A percentile compares a stretch with the other conserved stretches of the same genome.
Conservation (phyloP, 495 filamentous ascomycete species). For the Darksidea phi region DNA sequence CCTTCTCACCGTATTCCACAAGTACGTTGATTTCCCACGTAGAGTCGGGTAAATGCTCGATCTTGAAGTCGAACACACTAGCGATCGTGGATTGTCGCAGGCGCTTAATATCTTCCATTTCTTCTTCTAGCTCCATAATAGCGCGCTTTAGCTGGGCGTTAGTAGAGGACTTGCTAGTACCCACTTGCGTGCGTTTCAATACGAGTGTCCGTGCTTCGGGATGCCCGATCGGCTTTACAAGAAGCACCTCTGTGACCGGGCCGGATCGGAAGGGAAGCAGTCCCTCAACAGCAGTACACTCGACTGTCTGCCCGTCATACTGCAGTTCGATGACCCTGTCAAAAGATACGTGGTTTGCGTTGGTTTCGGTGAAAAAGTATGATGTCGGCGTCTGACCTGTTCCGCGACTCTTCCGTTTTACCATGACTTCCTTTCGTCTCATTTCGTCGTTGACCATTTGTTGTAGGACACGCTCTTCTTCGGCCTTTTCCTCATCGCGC, state of each 20-base stretch:
- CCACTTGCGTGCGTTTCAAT: conserved; percentile 66
- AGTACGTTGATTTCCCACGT: conserved; percentile 79
- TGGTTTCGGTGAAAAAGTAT: conserved; percentile 39
- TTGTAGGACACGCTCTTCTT: conserved; percentile 73
- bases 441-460: conserved; percentile 77
- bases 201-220: conserved; percentile 56
- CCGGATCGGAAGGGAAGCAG: conserved; percentile 23
- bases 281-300: conserved; percentile 30
- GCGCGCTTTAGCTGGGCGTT: conserved; percentile 57
- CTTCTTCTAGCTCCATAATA: conserved; percentile 63
- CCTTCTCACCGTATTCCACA: conserved; percentile 75
- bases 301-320: conserved; percentile 15
- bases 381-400: conserved; percentile 40
- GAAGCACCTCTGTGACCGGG: conserved; percentile 37
- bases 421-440: conserved; percentile 52
- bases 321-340: conserved; percentile 60
- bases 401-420: conserved; percentile 37
- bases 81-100: conserved; percentile 75
- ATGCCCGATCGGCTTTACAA: conserved; percentile 35
- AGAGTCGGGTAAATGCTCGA: conserved; percentile 45
- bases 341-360: conserved; percentile 58
- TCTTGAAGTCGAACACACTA: conserved; percentile 76
- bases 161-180: conserved; percentile 54
- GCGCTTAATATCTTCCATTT: conserved; percentile 69
- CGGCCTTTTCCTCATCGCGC: conserved; percentile 54